Conservation (phyloP, 2,329 filamentous ascomycete genomes). For the Fusarium falciforme region DNA sequence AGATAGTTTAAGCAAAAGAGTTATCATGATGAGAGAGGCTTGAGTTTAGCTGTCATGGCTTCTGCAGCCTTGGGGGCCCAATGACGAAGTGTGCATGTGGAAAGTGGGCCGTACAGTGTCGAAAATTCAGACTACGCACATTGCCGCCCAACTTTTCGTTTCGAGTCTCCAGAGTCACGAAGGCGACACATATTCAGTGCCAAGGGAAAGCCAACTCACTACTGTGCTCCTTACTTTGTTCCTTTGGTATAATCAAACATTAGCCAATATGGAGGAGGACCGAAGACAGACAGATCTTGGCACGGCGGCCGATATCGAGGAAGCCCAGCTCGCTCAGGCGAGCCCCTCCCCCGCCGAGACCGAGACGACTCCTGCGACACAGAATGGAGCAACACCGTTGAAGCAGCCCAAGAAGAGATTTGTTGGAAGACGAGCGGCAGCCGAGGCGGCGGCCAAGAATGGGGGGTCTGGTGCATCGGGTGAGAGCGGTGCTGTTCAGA, state of each 20-base stretch:
- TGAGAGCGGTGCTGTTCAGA: slow-evolving; percentile 55
- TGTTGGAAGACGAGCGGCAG: slow-evolving; percentile 82
- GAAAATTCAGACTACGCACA: slow-evolving; percentile 21
- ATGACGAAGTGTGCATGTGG: slow-evolving; percentile 21
- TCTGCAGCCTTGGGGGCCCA: slow-evolving; percentile 11
- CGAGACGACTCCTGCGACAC: slow-evolving; percentile 33
- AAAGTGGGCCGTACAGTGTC: slow-evolving; percentile 41
- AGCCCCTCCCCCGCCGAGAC: slow-evolving; percentile 28
- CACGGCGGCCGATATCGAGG: slow-evolving; percentile 74
- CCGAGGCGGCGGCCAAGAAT: slow-evolving; percentile 66
- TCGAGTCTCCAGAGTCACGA: background rate
- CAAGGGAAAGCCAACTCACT: background rate
- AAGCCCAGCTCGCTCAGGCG: slow-evolving; percentile 52
- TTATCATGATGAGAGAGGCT: slow-evolving; percentile 25
- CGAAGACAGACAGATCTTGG: slow-evolving; percentile 77
- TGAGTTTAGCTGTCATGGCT: slow-evolving; percentile 21
- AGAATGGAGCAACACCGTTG: slow-evolving; percentile 56
- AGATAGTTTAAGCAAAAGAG: background rate
- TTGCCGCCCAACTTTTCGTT: slow-evolving; percentile 37
- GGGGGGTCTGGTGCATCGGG: slow-evolving; percentile 40
- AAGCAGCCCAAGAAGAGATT: slow-evolving; percentile 93
- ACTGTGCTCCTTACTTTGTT: background rate
- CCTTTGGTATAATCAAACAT: background rate
- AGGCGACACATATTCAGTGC: background rate
- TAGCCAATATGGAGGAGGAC: slow-evolving; percentile 77